phyloP scores from a whole-genome alignment of 1,139 yeast genomes.

The Arxiozyma slooffiae region DNA sequence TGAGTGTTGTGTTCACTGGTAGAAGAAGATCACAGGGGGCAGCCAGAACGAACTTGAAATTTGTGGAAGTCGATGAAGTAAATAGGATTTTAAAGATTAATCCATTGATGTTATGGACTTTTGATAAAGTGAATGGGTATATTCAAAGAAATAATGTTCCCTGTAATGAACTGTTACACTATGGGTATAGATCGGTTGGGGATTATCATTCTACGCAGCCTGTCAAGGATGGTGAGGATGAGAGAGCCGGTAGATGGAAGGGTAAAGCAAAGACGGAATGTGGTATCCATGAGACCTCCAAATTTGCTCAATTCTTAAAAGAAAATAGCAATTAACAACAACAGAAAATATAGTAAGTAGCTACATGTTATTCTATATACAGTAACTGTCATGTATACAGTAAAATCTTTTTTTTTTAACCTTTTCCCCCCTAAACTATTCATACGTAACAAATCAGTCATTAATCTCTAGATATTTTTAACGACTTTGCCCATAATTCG shows the following conservation, averaged over 20 bases:
- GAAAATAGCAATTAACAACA: slow-evolving; percentile 4
- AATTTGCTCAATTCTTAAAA: slow-evolving; percentile 51
- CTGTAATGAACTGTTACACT: slow-evolving; percentile 70
- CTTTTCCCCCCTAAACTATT: too few species aligned
- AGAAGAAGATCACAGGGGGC: slow-evolving; percentile 89
- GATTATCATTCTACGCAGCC: slow-evolving; percentile 95
- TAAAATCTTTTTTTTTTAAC: too few species aligned
- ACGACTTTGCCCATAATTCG: too few species aligned
- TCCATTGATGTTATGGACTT: slow-evolving; percentile 81
- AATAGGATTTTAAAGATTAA: slow-evolving; percentile 74
- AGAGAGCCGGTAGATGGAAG: slow-evolving; percentile 94
- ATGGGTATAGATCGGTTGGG: slow-evolving; percentile 86
- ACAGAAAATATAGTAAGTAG: not conserved
- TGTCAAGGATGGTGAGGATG: slow-evolving; percentile 85
- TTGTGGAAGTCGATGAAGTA: slow-evolving; percentile 63
- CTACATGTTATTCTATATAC: too few species aligned
- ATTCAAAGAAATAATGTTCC: slow-evolving; percentile 67
- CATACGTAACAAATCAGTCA: too few species aligned
- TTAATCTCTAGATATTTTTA: too few species aligned
- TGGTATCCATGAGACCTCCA: slow-evolving; percentile 78
- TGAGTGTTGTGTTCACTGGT: slow-evolving; percentile 83
- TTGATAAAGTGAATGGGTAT: slow-evolving; percentile 59
- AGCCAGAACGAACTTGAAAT: slow-evolving; percentile 60
- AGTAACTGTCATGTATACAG: too few species aligned
- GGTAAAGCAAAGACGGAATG: slow-evolving; percentile 90